These are phyloP conservation scores for Tillandsia fasciculata DNA, from an alignment of 176 grass and related monocot genomes.

Conservation along the genomic window DNA sequence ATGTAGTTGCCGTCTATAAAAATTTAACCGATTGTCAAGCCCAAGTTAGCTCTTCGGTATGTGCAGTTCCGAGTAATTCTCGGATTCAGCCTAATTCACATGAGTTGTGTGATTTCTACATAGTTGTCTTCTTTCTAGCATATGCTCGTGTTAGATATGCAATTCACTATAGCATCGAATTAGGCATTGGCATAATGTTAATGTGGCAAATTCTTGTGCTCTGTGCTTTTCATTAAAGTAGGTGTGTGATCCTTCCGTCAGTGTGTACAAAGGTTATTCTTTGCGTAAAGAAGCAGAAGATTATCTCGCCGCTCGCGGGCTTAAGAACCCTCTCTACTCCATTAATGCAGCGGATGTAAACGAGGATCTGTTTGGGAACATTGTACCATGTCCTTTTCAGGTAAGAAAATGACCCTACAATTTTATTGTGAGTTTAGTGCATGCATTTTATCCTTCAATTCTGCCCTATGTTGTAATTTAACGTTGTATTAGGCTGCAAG, in stretches of 20 bases:
- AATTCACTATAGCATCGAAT: background rate
- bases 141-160: background rate
- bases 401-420: conserved; percentile 17
- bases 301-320: conserved; percentile 37
- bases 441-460: conserved; percentile 1
- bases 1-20: conserved; percentile 21
- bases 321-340: conserved; percentile 52
- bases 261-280: conserved; percentile 62
- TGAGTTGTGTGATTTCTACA: background rate
- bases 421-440: background rate
- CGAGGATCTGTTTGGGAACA: conserved; percentile 53
- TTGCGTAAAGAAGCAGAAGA: conserved; percentile 63
- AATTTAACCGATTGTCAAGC: conserved; percentile 29
- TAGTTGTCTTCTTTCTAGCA: background rate
- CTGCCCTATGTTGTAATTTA: background rate
- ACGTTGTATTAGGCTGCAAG: background rate
- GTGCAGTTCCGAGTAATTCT: background rate
- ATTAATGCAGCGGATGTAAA: conserved; percentile 49
- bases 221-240: background rate
- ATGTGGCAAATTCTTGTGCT: background rate
- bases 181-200: background rate
- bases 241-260: conserved; percentile 55
- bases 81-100: background rate
- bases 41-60: conserved; percentile 39
- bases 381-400: conserved; percentile 70